Base-by-base conservation (phyloP, 2,329 filamentous ascomycete species). In the Fusarium pseudonygamai region DNA sequence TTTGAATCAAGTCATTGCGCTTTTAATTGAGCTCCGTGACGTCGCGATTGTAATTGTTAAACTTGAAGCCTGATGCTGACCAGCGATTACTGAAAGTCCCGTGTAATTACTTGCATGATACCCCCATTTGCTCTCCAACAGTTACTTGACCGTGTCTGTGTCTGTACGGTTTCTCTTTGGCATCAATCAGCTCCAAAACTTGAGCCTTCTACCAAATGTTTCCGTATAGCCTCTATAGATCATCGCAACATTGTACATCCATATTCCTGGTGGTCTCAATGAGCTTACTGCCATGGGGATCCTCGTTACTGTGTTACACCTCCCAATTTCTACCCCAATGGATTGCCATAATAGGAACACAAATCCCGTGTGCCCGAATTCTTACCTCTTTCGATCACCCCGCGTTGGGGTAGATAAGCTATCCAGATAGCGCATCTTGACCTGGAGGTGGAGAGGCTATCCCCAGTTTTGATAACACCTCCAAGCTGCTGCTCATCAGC, bases 381-480 rank as follows among this genome's bases (percentile, higher is more conserved):
- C 40, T 58, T 58, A 22, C 55, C 40, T 49, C 18, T 58, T 58
- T 58, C 12, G 55, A 49, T 18, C 40, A 49, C 55, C 40, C 55
- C 55, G 32, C 55, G 40, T 49, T 58, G 55, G 55, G 55, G 55
- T 58, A 58, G 55, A 49, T 58, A 49, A 58, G 40, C 40, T 58
- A 58, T 58, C 32, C 24, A 56, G 55, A 49, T 58, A 58, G 55
- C 36, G 32, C 40, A 28, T 26, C 40, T 49, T 47, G 15, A 37
- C 20, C 40, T 49, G 40, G 55, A 36, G 55, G 55, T 58, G 55
- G 32, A 49, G 55, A 37, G 32, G 32, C 40, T 49, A 58, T 58
- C 55, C 40, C 55, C 55, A 58, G 32, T 58, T 58, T 50, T 58
- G 55, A 58, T 58, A 58, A 49, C 55, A 49, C 24, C 40, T 58